Conservation (phyloP, 345 rosid genomes). For the Melaleuca alternifolia region DNA sequence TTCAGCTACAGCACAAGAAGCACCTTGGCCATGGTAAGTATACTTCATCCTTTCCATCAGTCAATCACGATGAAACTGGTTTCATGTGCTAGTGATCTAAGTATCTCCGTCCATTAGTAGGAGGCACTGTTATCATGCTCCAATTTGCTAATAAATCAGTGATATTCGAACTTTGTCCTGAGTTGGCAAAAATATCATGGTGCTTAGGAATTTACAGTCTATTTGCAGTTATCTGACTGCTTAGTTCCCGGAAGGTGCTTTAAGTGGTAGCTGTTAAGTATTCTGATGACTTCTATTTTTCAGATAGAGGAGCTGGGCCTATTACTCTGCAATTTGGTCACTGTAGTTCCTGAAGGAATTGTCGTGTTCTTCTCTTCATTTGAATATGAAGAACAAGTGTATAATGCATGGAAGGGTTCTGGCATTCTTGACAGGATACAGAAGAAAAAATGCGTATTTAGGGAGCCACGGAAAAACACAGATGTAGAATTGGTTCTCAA, state of each 20-base stretch:
- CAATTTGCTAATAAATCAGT: background rate
- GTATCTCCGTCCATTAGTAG: background rate
- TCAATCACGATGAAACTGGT: background rate
- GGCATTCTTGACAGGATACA: constrained; percentile 69
- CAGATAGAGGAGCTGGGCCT: constrained; percentile 87
- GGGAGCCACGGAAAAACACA: constrained; percentile 74
- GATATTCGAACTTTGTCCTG: background rate
- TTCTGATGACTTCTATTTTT: constrained; percentile 4
- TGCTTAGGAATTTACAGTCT: background rate
- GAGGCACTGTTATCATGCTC: background rate
- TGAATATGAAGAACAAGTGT: constrained; percentile 72
- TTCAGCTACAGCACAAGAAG: constrained; percentile 79
- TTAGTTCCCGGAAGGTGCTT: background rate
- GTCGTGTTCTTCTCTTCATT: constrained; percentile 93
- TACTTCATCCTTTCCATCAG: background rate
- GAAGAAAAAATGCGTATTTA: constrained; percentile 67
- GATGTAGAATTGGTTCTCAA: constrained; percentile 67
- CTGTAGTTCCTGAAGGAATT: constrained; percentile 80
- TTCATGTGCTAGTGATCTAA: background rate
- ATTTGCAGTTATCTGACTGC: background rate
- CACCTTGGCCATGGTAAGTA: constrained; percentile 49
- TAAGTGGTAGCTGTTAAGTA: background rate
- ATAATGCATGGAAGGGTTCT: constrained; percentile 61
- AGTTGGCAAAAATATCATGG: background rate
- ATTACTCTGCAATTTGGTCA: constrained; percentile 69